Conservation (phyloP, 805 yeast genomes). For the Myxozyma kluyveri region DNA sequence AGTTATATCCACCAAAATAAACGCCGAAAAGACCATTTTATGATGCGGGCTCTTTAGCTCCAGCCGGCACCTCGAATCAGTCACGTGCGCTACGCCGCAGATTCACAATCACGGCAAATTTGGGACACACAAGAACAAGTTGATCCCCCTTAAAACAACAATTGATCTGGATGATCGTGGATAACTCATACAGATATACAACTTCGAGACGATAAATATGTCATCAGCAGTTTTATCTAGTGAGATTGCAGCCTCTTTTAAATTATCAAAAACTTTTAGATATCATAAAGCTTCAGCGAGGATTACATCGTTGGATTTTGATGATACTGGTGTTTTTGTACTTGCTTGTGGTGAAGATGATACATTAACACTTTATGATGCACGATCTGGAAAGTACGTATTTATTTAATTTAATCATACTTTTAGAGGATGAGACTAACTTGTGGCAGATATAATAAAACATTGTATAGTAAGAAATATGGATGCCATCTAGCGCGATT, state of each 20-base stretch:
- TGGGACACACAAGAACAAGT: too few species aligned
- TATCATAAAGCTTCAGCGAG: constrained; percentile 40
- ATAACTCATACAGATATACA: too few species aligned
- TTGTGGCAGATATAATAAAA: constrained; percentile 43
- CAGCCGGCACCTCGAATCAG: too few species aligned
- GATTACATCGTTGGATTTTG: constrained; percentile 57
- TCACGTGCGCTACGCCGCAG: too few species aligned
- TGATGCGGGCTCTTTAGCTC: constrained; percentile 2
- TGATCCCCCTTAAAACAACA: too few species aligned
- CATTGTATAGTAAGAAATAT: constrained; percentile 80
- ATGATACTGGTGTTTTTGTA: constrained; percentile 75
- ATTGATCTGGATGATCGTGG: too few species aligned
- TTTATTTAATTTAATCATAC: too few species aligned
- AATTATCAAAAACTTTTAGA: constrained; percentile 51
- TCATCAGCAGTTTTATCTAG: constrained; percentile 16
- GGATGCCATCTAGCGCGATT: constrained; percentile 87
- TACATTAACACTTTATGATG: constrained; percentile 78
- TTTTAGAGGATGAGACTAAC: background rate
- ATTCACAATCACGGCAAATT: too few species aligned
- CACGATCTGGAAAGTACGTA: constrained; percentile 59
- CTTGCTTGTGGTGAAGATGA: constrained; percentile 79
- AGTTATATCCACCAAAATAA: background rate
- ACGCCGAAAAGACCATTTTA: background rate
- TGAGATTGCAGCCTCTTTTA: constrained; percentile 33
- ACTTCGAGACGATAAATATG: too few species aligned